Evolutionary conservation across 23 red algal genomes (phyloP).

Genomic region (Chondrus crispus): DNA sequence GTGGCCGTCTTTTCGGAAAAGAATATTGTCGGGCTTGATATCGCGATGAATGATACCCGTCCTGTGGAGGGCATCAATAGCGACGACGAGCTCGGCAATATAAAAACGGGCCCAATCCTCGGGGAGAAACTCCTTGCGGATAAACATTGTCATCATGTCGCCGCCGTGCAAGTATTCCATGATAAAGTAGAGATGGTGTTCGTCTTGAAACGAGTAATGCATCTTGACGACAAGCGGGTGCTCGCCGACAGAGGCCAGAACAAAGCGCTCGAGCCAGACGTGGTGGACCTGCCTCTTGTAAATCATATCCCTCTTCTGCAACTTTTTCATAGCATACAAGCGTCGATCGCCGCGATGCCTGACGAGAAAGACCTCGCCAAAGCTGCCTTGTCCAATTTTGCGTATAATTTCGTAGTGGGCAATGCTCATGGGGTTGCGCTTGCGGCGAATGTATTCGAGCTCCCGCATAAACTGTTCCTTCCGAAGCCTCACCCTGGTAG

Average conservation of each 20-base stretch:
- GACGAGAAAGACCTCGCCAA: conserved; percentile 91
- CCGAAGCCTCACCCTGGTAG: conserved; percentile 44
- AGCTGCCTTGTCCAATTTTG: conserved; percentile 89
- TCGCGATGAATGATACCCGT: conserved; percentile 95
- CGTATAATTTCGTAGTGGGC: conserved; percentile 73
- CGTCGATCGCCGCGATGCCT: conserved; percentile 56
- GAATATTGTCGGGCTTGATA: conserved; percentile 98
- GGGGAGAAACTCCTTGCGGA: conserved; percentile 70
- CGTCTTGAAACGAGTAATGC: conserved; percentile 89
- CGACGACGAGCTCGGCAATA: conserved; percentile 85
- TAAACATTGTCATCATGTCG: conserved; percentile 95
- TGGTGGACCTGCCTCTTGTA: conserved; percentile 79
- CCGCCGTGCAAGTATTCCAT: conserved; percentile 95
- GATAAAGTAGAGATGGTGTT: conserved; percentile 77
- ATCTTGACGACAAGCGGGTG: conserved; percentile 78
- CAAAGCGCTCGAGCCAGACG: conserved; percentile 88
- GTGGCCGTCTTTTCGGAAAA: conserved; percentile 85
- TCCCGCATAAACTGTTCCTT: conserved; percentile 70
- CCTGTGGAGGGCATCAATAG: conserved; percentile 85
- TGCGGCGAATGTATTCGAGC: conserved; percentile 57
- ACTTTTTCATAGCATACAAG: conserved; percentile 90
- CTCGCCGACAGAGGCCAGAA: conserved; percentile 75
- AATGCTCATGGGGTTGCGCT: conserved; percentile 65
- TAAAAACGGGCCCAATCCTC: conserved; percentile 91
- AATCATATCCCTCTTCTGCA: conserved; percentile 86